Base-by-base conservation (phyloP, 306 rosid genomes). In the Rubus idaeus region DNA sequence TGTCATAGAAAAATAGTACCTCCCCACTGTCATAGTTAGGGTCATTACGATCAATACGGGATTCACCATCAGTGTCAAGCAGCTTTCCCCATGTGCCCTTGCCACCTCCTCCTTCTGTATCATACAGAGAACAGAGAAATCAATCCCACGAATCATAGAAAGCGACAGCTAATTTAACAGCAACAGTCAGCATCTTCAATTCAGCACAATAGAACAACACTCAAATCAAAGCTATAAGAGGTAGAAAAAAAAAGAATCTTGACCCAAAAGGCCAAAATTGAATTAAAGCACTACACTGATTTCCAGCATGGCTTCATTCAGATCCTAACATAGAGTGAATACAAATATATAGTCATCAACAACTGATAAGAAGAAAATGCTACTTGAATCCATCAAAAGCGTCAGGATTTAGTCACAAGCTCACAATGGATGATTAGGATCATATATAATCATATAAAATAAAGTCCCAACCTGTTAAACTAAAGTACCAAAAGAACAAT, bases 71-170 rank as follows among this genome's bases (percentile, higher is more conserved):
- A 7, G 88, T 84, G 80, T 88, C 91, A 1, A 88, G 86, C 49
- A 88, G 75, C 61, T 86, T 88, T 71, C 91, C 91, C 91, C 89
- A 88, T 2, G 91, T 88, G 41, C 91, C 91, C 86, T 88, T 88
- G 20, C 91, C 91, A 74, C 91, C 91, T 26, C 80, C 91, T 57
- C 91, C 91, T 70, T 84, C 91, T 88, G 83, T n/a, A 71, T 18
- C 6, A 64, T 11, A 60, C 20, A 76, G 2, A 76, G 35, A 44
- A 10, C 20, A 12, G 42, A 67, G 50, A 14, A 41, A 63, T 70
- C 63, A 63, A 55, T 63, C 17, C 67, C 30, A 20, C 6, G 10
- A 75, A 30, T 46, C 16, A 44, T 10, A 21, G 20, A 58, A 13
- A 14, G 56, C 39, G 10, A 53, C 0, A 60, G 56, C 13, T 79